Evolutionary conservation across 169 alveolate species (phyloP).

Genomic region (Cryptosporidium sp.): DNA sequence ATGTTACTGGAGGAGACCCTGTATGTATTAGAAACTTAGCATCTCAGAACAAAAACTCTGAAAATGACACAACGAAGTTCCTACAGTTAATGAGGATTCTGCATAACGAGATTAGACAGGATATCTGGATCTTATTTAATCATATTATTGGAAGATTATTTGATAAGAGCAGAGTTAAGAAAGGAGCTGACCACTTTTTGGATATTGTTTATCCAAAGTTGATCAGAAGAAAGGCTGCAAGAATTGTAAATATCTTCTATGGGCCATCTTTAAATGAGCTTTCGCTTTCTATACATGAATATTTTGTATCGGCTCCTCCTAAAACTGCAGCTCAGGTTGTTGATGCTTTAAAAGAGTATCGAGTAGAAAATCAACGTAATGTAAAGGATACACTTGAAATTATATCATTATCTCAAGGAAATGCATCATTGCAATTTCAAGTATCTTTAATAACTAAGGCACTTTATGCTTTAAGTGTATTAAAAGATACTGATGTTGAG

Average conservation of each 20-base stretch:
- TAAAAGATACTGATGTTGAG: slow-evolving; percentile 67
- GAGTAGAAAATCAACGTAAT: slow-evolving; percentile 74
- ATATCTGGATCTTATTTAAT: slow-evolving; percentile 77
- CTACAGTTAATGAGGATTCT: slow-evolving; percentile 76
- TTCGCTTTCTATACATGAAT: slow-evolving; percentile 70
- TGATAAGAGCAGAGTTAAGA: slow-evolving; percentile 73
- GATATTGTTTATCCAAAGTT: slow-evolving; percentile 78
- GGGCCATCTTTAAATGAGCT: slow-evolving; percentile 76
- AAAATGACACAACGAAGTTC: slow-evolving; percentile 42
- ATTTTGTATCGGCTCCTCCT: slow-evolving; percentile 74
- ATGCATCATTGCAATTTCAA: slow-evolving; percentile 77
- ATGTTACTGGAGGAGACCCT: neutral
- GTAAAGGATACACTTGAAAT: slow-evolving; percentile 72
- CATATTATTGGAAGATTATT: slow-evolving; percentile 76
- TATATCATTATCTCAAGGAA: slow-evolving; percentile 77
- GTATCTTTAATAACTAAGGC: slow-evolving; percentile 78
- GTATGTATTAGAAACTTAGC: neutral
- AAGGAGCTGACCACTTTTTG: slow-evolving; percentile 76
- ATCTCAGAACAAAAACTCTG: neutral
- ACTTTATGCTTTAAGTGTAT: slow-evolving; percentile 72
- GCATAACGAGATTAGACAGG: slow-evolving; percentile 78
- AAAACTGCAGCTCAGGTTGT: slow-evolving; percentile 79
- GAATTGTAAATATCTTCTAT: slow-evolving; percentile 74
- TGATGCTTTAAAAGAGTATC: slow-evolving; percentile 75
- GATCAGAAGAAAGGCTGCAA: slow-evolving; percentile 76